Evolutionary conservation across 1,139 yeast species (phyloP).

Genomic region (Diutina neorugosa): DNA sequence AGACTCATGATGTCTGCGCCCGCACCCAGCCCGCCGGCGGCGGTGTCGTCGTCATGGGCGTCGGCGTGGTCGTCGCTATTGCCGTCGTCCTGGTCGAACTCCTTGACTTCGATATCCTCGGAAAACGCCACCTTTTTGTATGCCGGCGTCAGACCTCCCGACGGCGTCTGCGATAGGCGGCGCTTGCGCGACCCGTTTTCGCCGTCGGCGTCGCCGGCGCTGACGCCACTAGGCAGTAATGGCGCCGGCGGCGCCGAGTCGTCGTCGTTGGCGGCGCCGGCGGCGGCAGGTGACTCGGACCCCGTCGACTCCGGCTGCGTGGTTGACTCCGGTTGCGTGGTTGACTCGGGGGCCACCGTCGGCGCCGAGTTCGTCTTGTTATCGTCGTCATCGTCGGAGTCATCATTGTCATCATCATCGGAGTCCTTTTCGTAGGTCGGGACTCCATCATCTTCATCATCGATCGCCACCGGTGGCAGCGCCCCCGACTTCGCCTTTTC

Average conservation of each 20-base stretch:
- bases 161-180: conserved; percentile 2
- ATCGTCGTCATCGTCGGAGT: neutral
- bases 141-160: conserved; percentile 8
- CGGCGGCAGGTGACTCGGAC: neutral
- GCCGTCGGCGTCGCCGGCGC: neutral
- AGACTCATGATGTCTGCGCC: neutral
- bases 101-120: conserved; percentile 34
- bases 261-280: neutral
- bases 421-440: conserved; percentile 21
- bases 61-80: neutral
- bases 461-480: conserved; percentile 8
- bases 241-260: neutral
- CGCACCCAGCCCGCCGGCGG: neutral
- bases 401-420: conserved; percentile 8
- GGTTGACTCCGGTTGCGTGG: too few relatives aligned
- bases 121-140: conserved; percentile 33
- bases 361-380: neutral
- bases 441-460: conserved; percentile 11
- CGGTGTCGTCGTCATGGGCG: neutral
- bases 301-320: neutral
- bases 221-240: neutral
- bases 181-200: conserved; percentile 5
- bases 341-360: too few relatives aligned
- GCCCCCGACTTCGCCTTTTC: conserved; percentile 6
- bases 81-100: conserved; percentile 23